Evolutionary conservation across 257 asterid genomes (phyloP).

Genomic region (Anisodus tanguticus): DNA sequence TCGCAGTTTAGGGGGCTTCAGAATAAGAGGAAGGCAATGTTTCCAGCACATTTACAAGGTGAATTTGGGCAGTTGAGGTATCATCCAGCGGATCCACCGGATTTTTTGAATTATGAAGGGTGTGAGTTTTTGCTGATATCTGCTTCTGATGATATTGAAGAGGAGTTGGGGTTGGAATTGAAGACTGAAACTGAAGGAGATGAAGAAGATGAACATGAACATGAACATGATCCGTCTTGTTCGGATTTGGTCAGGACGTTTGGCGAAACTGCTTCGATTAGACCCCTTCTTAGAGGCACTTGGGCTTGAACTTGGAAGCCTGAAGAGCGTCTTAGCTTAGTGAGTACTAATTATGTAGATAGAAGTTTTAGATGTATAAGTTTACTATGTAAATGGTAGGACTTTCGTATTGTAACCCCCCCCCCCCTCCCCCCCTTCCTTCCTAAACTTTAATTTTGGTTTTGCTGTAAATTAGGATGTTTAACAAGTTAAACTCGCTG

Average conservation of each 20-base stretch:
- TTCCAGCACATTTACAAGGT: slow-evolving; percentile 70
- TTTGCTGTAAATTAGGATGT: background rate
- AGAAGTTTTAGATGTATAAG: background rate
- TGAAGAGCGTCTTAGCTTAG: background rate
- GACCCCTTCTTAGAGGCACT: slow-evolving; percentile 65
- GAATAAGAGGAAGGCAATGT: slow-evolving; percentile 60
- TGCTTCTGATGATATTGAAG: slow-evolving; percentile 66
- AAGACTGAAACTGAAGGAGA: slow-evolving; percentile 47
- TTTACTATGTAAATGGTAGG: background rate
- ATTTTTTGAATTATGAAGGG: slow-evolving; percentile 74
- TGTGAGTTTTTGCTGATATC: slow-evolving; percentile 78
- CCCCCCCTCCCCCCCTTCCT: background rate
- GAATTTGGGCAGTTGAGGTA: slow-evolving; percentile 45
- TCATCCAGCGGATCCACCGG: slow-evolving; percentile 72
- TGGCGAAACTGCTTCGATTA: slow-evolving; percentile 50
- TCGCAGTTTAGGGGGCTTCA: slow-evolving; percentile 48
- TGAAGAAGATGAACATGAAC: background rate
- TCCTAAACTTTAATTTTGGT: background rate
- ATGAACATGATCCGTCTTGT: slow-evolving; percentile 47
- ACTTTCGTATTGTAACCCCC: background rate
- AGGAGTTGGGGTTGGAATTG: slow-evolving; percentile 70
- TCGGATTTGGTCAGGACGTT: slow-evolving; percentile 56
- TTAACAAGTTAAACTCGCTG: background rate
- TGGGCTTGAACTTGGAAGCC: slow-evolving; percentile 41
- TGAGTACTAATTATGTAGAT: background rate